Percentiles rank a stretch among this genome's conserved stretches.
Conservation (phyloP, 208 protist species). For the Porcisia hertigi region DNA sequence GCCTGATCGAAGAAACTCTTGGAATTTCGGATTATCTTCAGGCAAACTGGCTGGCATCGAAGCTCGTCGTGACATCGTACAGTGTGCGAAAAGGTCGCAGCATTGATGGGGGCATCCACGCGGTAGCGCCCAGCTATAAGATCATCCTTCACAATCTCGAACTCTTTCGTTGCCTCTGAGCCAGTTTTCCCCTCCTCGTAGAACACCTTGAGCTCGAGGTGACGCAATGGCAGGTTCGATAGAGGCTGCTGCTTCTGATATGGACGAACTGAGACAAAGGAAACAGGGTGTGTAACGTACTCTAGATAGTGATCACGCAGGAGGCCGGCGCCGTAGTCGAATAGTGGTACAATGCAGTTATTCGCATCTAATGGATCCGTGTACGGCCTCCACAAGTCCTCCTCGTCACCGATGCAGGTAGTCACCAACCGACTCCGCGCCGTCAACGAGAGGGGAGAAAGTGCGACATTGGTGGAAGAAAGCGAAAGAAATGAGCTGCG, state of each 20-base stretch:
- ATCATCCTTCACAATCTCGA: constrained; percentile 61
- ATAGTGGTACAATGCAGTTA: constrained; percentile 38
- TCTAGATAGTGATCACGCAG: constrained; percentile 39
- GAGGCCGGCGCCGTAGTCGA: constrained; percentile 50
- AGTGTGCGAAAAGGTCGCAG: constrained; percentile 86
- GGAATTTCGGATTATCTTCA: constrained; percentile 95
- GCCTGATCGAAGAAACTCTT: constrained; percentile 95
- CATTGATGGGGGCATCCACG: constrained; percentile 82
- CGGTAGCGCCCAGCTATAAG: constrained; percentile 88
- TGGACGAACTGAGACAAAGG: constrained; percentile 40
- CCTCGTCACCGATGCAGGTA: constrained; percentile 40
- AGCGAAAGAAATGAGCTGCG: constrained; percentile 13
- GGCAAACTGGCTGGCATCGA: constrained; percentile 61
- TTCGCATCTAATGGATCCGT: constrained; percentile 10
- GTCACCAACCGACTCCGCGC: constrained; percentile 29
- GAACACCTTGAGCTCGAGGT: constrained; percentile 58
- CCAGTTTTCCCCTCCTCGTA: constrained; percentile 71
- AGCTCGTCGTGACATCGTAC: constrained; percentile 81
- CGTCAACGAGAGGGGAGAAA: constrained; percentile 11
- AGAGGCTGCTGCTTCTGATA: constrained; percentile 58
- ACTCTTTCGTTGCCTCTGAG: constrained; percentile 76
- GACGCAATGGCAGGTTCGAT: constrained; percentile 41
- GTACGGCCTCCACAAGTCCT: constrained; percentile 42
- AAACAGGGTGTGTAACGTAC: constrained; percentile 27
- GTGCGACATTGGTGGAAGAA: background rate